Evolutionary conservation across 495 filamentous ascomycete species (phyloP), one percentile per base, ranked within the genome.

Genomic region (Penicillium chermesinum): DNA sequence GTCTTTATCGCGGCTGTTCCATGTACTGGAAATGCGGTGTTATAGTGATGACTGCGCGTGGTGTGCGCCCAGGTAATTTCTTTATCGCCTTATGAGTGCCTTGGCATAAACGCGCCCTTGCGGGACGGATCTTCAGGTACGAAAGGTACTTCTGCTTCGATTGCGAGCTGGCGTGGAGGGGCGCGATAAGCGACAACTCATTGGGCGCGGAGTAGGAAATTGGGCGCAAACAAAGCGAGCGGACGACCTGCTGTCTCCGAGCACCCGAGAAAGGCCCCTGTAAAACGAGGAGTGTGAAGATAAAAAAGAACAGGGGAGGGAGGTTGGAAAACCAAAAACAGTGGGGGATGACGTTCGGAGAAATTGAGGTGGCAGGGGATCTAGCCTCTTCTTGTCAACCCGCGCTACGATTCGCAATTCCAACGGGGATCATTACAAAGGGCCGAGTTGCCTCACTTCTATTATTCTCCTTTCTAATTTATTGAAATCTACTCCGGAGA

Each of bases 341-440:
- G 10, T 17, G 27, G 30, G 25, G 30, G 7, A 41, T 25, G 55
- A 45, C 49, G 55, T 46, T 50, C 41, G 42, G 41, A 45, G 53
- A 64, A 65, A 62, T 57, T 57, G 30, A 43, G 61, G 58, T 62
- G 61, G 61, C 61, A 57, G 61, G 61, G 58, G 51, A 61, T 49
- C 52, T 54, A 34, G 19, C 41, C 12, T 12, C 17, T 17, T 14
- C 41, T 20, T 19, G 5, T 4, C 13, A 3, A 13, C 6, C 3
- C 35, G 35, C 14, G 35, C 13, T n/a, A 6, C 5, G 12, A 14
- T 37, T 37, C 14, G 14, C 15, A 10, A 30, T 10, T 30, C 25
- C 4, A 30, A 4, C 10, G 25, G 25, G 25, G 25, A 30, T 30
- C 4, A 37, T 37, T 5, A 17, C 7, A 37, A 4, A 37, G 12